Percentiles rank a stretch among this genome's conserved stretches.
These are phyloP conservation scores for sunflower (Helianthus annuus) DNA, from an alignment of 129 eudicot genomes.

Conservation along the genomic window HanXRQr2.0-SUNRISE NC_035447.2:12143317-12143816, in stretches of 20 bases:
- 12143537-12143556: slow-evolving; percentile 66
- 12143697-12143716: slow-evolving; percentile 59
- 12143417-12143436: slow-evolving; percentile 62
- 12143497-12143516: slow-evolving; percentile 77
- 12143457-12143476: slow-evolving; percentile 83
- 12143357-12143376: slow-evolving; percentile 62
- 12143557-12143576: slow-evolving; percentile 61
- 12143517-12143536: slow-evolving; percentile 80
- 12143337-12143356: slow-evolving; percentile 81
- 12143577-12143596: slow-evolving; percentile 94
- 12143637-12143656: slow-evolving; percentile 16
- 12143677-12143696: slow-evolving; percentile 55
- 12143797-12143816: slow-evolving; percentile 36
- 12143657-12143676: slow-evolving; percentile 63
- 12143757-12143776: slow-evolving; percentile 62
- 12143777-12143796: slow-evolving; percentile 69
- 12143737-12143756: slow-evolving; percentile 49
- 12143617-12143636: slow-evolving; percentile 61
- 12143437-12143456: slow-evolving; percentile 79
- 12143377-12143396: slow-evolving; percentile 69
- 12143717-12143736: slow-evolving; percentile 55
- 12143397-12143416: slow-evolving; percentile 51
- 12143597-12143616: slow-evolving; percentile 80
- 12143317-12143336: slow-evolving; percentile 46
- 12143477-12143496: slow-evolving; percentile 79